Conservation (phyloP, 2,329 filamentous ascomycete genomes). For the Fonsecaea multimorphosa region DNA sequence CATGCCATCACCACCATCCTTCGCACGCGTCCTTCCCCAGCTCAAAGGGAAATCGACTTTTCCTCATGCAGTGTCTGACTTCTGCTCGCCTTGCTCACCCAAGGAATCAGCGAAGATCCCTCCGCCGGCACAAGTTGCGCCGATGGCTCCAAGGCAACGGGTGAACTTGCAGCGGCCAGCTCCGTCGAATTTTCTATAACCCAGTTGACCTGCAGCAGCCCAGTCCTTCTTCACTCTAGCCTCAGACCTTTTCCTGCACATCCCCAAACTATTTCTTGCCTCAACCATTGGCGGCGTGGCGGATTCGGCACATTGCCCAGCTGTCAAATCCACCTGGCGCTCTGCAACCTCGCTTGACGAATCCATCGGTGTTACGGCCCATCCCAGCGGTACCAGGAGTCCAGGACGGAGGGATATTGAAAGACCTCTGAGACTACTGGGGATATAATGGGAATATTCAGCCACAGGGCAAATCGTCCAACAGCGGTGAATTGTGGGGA, state of each 20-base stretch:
- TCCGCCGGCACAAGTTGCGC: not conserved
- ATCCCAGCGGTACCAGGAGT: not conserved
- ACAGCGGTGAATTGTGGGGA: not conserved
- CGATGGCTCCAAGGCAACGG: not conserved
- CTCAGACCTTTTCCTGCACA: slow-evolving; percentile 1
- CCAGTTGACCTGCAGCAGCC: slow-evolving; percentile 10
- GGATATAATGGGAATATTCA: not conserved
- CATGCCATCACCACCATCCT: not conserved
- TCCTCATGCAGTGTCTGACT: not conserved
- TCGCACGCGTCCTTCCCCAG: not conserved
- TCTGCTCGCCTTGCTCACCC: not conserved
- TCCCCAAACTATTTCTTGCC: slow-evolving; percentile 4
- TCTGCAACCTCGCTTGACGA: slow-evolving; percentile 21
- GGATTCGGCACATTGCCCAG: slow-evolving; percentile 7
- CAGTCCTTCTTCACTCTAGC: slow-evolving; percentile 1
- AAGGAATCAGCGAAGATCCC: not conserved
- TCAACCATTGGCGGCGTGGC: slow-evolving; percentile 9
- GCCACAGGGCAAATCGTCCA: not conserved
- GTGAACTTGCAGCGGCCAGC: not conserved
- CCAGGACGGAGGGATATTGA: not conserved
- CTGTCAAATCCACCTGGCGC: slow-evolving; percentile 5
- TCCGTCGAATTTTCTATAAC: not conserved
- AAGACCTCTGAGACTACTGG: not conserved
- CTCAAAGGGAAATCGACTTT: not conserved
- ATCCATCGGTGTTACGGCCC: slow-evolving; percentile 16